Base-by-base conservation (phyloP, 257 asterid genomes). In the Avicennia marina region DNA sequence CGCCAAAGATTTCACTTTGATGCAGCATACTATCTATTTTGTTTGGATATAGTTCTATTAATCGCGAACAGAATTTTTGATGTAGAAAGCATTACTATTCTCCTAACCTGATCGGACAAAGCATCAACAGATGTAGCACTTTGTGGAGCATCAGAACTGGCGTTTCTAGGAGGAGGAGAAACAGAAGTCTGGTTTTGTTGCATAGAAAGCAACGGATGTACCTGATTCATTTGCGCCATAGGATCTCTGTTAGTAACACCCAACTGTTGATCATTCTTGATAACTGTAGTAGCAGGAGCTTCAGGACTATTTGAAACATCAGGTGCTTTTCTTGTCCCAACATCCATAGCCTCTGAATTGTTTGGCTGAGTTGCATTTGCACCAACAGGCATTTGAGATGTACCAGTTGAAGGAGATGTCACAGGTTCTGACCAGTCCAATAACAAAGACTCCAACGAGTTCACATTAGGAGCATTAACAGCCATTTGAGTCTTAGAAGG, bases 391-490 rank as follows among this genome's bases (percentile, higher is more conserved):
- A 19, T 24, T 62, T 56, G 63, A 36, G 66, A 25, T n/a, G 60
- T 38, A 18, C 22, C 67, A 31, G 59, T 75, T 40, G 74, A 54
- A 58, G 79, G 55, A 1, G 66, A 56, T 26, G 48, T 27, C 46
- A 43, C 53, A 39, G 86, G 81, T 44, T 44, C 54, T 31, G 84
- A 65, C 79, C 65, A 67, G 21, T 73, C 95, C 22, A 83, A 53
- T 51, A 89, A 72, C 73, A 80, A 76, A 32, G 74, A 60, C 38
- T 89, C 94, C 21, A 81, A 25, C 40, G 90, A 62, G 69, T 60
- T 68, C 32, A 50, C 11, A 50, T 48, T 58, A 10, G 72, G 63
- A 62, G 52, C 56, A 54, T 51, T 51, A 10, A 73, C 64, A n/a
- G 63, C 66, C 34, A 50, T 62, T 63, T 78, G 73, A 31, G 38